Evolutionary conservation across 2,329 filamentous ascomycete genomes (phyloP), one percentile per base, ranked within the genome.

Genomic region (Catunica adiposa): DNA sequence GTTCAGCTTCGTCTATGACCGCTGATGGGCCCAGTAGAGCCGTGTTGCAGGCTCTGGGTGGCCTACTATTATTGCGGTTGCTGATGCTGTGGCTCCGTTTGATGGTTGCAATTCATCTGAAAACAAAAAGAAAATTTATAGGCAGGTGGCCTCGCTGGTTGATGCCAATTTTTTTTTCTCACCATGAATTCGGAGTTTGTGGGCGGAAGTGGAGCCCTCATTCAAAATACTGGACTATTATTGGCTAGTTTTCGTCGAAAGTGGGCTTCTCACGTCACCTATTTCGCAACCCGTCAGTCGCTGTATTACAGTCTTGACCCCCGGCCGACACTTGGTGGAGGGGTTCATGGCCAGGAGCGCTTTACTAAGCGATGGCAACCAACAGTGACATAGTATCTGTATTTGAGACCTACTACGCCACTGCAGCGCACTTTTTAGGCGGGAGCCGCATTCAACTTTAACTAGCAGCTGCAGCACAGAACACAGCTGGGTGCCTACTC

Each of bases 151-250:
- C 40, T 44, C 20, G 17, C 40, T 22, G 15, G 2, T n/a, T 17
- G 20, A n/a, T 44, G 29, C 11, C 15, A 44, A 17, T 52, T 52
- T 52, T 52, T 52, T 20, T 14, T 52, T 52, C 31, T 14, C 14
- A 9, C 29, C 15, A 17, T 25, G 17, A 20, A 22, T 52, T 8
- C 22, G n/a, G 22, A 51, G 25, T 51, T 52, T 52, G 50, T 52
- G 50, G 50, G 50, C 17, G 34, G 17, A 38, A 22, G 31, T 52
- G 50, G 50, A 52, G 29, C 50, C 50, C 31, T 52, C n/a, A 25
- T 52, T 7, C 8, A 6, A 23, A 25, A 3, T 9, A 2, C 44
- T 48, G 14, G 22, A 6, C 17, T 9, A 2, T 25, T 3, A 48
- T 48, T 48, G 17, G 44, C 11, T 14, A 25, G 44, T 2, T 25